Evolutionary conservation across 2,329 filamentous ascomycete genomes (phyloP).

Genomic region (Epichloe baconii): DNA sequence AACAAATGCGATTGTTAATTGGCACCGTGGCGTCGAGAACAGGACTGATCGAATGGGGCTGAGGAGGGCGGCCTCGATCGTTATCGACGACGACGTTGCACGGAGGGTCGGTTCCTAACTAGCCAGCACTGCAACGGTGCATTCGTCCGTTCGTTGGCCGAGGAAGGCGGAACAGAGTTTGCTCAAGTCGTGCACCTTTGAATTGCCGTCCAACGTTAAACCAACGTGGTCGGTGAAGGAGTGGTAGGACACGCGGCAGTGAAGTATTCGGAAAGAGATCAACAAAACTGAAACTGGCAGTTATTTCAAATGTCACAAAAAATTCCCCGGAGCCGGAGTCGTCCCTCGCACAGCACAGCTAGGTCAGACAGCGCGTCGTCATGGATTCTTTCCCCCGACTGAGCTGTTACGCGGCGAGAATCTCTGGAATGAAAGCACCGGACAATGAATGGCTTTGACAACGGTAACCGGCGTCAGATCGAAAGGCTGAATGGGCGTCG

Average conservation of each 20-base stretch:
- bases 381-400: neutral
- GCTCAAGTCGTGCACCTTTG: neutral
- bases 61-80: neutral
- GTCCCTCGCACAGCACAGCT: too few relatives aligned
- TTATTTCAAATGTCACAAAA: neutral
- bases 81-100: neutral
- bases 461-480: neutral
- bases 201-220: neutral
- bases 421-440: slow-evolving; percentile 1
- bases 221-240: neutral
- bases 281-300: neutral
- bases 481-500: neutral
- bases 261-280: neutral
- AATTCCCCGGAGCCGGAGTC: neutral
- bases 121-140: too few relatives aligned
- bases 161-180: neutral
- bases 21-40: neutral
- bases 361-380: neutral
- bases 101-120: too few relatives aligned
- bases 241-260: neutral
- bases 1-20: neutral
- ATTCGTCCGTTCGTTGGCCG: neutral
- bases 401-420: neutral
- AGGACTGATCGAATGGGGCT: neutral
- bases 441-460: neutral